Conservation (phyloP, 352 stramenopile species). For the Globisporangium irregulare region DNA sequence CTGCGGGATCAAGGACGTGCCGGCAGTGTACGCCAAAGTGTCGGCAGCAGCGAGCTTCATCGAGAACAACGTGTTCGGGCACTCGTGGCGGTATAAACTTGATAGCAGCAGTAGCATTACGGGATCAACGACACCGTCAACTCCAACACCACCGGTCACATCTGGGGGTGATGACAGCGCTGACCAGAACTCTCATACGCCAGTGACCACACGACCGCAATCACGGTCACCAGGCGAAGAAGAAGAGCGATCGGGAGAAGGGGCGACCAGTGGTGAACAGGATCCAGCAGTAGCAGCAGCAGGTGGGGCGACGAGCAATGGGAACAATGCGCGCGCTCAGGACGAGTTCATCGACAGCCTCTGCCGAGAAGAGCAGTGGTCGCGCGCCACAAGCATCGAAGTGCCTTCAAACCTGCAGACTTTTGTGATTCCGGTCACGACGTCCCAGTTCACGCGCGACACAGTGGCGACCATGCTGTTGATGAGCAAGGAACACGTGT, state of each 20-base stretch:
- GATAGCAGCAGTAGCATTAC: neutral
- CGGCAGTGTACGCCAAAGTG: constrained; percentile 35
- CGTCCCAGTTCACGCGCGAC: constrained; percentile 24
- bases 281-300: neutral
- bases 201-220: neutral
- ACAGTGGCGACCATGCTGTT: constrained; percentile 22
- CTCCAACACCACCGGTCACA: neutral
- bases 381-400: constrained; percentile 8
- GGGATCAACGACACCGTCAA: neutral
- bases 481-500: neutral
- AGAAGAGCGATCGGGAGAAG: constrained; percentile 8
- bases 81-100: constrained; percentile 23
- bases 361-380: constrained; percentile 19
- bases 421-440: constrained; percentile 18
- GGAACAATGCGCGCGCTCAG: neutral
- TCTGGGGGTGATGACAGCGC: neutral
- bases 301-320: neutral
- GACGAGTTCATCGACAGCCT: constrained; percentile 19
- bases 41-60: constrained; percentile 29
- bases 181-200: neutral
- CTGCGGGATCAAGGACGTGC: constrained; percentile 28
- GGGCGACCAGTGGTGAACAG: neutral
- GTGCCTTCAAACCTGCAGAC: constrained; percentile 5
- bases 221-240: neutral
- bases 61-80: constrained; percentile 19